A percentile compares a stretch with the other conserved stretches of the same genome.
Evolutionary conservation across 108 stramenopile species (phyloP).

Genomic region (Bacterosira constricta): DNA sequence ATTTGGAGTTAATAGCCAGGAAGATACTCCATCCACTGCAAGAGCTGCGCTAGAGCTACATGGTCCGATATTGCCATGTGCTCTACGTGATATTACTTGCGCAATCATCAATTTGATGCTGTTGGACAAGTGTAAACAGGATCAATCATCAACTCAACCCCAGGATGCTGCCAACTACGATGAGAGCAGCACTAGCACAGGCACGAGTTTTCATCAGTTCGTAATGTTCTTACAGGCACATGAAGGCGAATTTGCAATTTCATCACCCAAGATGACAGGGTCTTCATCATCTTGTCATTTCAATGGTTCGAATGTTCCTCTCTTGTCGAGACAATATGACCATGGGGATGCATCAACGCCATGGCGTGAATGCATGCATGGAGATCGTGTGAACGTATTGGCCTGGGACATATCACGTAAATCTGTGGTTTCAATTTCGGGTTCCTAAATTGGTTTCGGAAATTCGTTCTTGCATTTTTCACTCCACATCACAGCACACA

Average conservation of each 20-base stretch:
- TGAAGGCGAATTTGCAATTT: slow-evolving; percentile 23
- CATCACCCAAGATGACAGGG: slow-evolving; percentile 17
- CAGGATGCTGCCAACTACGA: not conserved
- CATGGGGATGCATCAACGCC: not conserved
- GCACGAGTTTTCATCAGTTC: slow-evolving; percentile 23
- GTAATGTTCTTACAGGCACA: slow-evolving; percentile 40
- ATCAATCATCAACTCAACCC: slow-evolving; percentile 1
- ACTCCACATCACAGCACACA: too few species aligned
- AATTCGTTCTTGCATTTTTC: too few species aligned
- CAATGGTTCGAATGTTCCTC: slow-evolving; percentile 31
- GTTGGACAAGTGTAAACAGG: slow-evolving; percentile 9
- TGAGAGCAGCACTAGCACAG: not conserved
- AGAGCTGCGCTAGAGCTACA: slow-evolving; percentile 45
- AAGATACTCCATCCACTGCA: slow-evolving; percentile 2
- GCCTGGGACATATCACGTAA: slow-evolving; percentile 14
- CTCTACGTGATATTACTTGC: slow-evolving; percentile 51
- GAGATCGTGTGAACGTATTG: slow-evolving; percentile 10
- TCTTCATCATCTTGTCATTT: slow-evolving; percentile 27
- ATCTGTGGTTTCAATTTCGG: slow-evolving; percentile 4
- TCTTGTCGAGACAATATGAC: slow-evolving; percentile 5
- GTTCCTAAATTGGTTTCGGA: not conserved
- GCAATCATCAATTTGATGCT: slow-evolving; percentile 30
- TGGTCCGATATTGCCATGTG: slow-evolving; percentile 64
- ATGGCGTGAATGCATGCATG: slow-evolving; percentile 18
- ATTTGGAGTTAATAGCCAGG: not conserved